phyloP scores from a whole-genome alignment of 2,329 filamentous ascomycete species.

The Emericellopsis atlantica region DNA sequence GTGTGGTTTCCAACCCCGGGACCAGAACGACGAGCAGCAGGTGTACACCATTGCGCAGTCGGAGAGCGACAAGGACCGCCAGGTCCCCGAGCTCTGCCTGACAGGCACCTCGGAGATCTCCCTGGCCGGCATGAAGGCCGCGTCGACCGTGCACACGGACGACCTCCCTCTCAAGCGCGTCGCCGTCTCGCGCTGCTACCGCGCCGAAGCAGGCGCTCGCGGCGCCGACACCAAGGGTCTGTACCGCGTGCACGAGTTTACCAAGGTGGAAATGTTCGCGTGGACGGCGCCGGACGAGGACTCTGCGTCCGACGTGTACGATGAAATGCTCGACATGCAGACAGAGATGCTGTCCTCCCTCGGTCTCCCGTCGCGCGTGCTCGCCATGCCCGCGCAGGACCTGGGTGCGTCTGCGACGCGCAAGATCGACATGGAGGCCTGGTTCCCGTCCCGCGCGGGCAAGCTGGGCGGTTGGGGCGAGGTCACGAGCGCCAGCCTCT shows the following conservation, averaged over 20 bases:
- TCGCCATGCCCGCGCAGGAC: constrained; percentile 85
- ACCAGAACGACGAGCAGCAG: constrained; percentile 83
- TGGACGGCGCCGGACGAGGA: constrained; percentile 57
- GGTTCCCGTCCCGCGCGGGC: constrained; percentile 63
- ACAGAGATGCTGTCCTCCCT: constrained; percentile 68
- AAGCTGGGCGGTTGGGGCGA: constrained; percentile 66
- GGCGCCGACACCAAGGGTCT: constrained; percentile 87
- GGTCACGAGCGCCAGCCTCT: constrained; percentile 80
- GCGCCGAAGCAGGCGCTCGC: constrained; percentile 83
- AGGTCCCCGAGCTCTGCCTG: constrained; percentile 60
- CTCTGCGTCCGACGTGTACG: constrained; percentile 49
- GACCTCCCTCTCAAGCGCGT: constrained; percentile 69
- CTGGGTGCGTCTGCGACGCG: constrained; percentile 77
- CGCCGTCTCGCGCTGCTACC: constrained; percentile 83
- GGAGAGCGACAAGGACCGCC: constrained; percentile 44
- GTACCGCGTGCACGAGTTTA: constrained; percentile 97
- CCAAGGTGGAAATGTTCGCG: constrained; percentile 94
- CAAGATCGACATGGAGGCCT: constrained; percentile 89
- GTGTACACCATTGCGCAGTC: constrained; percentile 68
- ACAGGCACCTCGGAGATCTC: constrained; percentile 92
- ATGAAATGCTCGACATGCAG: constrained; percentile 81
- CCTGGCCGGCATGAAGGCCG: constrained; percentile 79
- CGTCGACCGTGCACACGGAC: constrained; percentile 48
- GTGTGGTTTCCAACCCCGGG: constrained; percentile 89
- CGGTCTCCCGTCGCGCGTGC: constrained; percentile 71